Evolutionary conservation across 257 asterid genomes (phyloP).

Genomic region (Solanum virginianum): DNA sequence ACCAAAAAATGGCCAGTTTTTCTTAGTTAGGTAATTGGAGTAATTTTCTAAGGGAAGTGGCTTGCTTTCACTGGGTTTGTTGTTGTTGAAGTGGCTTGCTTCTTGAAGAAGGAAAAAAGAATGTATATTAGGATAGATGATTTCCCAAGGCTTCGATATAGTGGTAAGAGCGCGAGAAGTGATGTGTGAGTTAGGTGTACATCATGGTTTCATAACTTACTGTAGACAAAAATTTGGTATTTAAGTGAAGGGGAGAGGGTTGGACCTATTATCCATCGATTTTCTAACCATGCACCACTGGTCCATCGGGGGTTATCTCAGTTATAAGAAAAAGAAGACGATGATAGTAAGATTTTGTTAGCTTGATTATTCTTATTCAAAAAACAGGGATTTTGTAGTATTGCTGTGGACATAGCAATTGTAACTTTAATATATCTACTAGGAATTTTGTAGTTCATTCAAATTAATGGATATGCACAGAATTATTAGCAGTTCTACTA

Average conservation of each 20-base stretch:
- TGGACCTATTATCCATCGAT: background rate
- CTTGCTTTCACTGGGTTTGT: no score
- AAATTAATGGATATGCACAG: background rate
- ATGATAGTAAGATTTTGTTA: background rate
- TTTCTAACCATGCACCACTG: background rate
- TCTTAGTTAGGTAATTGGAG: background rate
- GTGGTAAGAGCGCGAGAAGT: background rate
- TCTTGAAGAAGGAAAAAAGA: background rate
- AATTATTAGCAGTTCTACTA: background rate
- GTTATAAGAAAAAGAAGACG: background rate
- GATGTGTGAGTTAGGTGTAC: background rate
- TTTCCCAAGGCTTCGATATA: background rate
- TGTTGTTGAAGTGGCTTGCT: background rate
- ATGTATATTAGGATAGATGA: background rate
- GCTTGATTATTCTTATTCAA: background rate
- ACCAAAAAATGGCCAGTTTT: background rate
- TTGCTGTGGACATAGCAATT: background rate
- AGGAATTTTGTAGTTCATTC: background rate
- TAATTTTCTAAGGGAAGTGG: background rate
- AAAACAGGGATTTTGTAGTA: background rate
- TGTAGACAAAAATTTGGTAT: background rate
- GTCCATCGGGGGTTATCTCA: background rate
- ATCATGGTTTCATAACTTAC: background rate
- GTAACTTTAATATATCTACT: background rate
- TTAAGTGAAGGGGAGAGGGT: background rate